These are phyloP conservation scores for Tolypocladium ophioglossoides DNA, from an alignment of 2,329 filamentous ascomycete species.

Conservation along the genomic window DNA sequence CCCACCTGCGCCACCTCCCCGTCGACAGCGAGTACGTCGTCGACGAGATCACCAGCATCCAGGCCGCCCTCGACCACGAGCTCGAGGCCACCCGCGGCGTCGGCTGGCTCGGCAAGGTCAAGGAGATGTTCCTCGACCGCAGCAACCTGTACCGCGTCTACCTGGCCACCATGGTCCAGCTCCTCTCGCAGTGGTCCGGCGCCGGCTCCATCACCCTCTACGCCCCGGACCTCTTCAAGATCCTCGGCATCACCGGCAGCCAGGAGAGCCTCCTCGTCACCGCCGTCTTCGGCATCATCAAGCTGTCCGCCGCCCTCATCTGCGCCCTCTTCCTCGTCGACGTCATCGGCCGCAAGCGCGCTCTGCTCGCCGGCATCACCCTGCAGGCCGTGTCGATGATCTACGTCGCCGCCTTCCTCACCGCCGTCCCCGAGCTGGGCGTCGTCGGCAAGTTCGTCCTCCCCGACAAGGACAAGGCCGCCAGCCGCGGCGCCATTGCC, in stretches of 20 bases:
- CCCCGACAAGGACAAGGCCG: constrained; percentile 35
- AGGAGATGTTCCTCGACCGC: constrained; percentile 56
- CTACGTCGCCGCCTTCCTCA: constrained; percentile 52
- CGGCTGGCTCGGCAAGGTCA: constrained; percentile 52
- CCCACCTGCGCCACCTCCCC: constrained; percentile 47
- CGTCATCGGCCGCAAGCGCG: constrained; percentile 63
- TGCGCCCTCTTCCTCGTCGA: constrained; percentile 75
- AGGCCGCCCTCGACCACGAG: constrained; percentile 56
- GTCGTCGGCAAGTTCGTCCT: constrained; percentile 37
- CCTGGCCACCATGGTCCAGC: constrained; percentile 56
- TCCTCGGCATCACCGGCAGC: constrained; percentile 59
- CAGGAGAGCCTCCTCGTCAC: constrained; percentile 63
- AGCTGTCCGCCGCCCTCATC: constrained; percentile 53
- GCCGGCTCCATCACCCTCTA: constrained; percentile 69
- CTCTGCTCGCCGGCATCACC: constrained; percentile 48
- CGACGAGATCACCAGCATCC: constrained; percentile 53
- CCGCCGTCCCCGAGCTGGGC: constrained; percentile 48
- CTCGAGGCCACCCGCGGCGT: constrained; percentile 59
- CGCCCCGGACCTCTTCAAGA: constrained; percentile 60
- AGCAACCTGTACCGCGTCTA: constrained; percentile 66
- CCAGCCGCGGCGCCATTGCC: constrained; percentile 57
- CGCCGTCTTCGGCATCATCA: constrained; percentile 66
- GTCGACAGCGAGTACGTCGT: constrained; percentile 50
- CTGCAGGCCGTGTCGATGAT: constrained; percentile 51
- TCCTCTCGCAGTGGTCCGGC: constrained; percentile 65